These are phyloP conservation scores for Ustilaginoidea virens DNA, from an alignment of 2,329 filamentous ascomycete species.

Conservation along the genomic window DNA sequence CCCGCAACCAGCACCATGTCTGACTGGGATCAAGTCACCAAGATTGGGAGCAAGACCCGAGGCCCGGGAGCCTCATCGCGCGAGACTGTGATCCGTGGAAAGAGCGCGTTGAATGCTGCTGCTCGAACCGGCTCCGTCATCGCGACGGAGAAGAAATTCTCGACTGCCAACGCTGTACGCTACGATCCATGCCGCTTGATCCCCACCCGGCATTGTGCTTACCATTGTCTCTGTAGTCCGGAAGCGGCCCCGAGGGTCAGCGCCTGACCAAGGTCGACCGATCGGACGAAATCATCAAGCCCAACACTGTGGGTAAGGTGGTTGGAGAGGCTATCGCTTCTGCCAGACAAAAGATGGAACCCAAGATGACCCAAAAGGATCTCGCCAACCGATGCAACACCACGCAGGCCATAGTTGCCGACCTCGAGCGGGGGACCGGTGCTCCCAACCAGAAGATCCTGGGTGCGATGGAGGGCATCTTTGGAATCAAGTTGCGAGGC, in stretches of 20 bases:
- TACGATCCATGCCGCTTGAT: not conserved
- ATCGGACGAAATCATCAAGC: constrained; percentile 92
- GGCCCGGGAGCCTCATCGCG: constrained; percentile 50
- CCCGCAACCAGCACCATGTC: constrained; percentile 41
- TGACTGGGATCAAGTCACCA: constrained; percentile 76
- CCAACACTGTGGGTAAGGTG: constrained; percentile 70
- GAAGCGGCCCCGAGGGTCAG: constrained; percentile 54
- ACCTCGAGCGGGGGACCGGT: constrained; percentile 71
- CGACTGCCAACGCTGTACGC: constrained; percentile 50
- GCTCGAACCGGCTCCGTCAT: constrained; percentile 63
- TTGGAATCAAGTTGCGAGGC: constrained; percentile 80
- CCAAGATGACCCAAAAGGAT: constrained; percentile 92
- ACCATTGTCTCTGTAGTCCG: constrained; percentile 12
- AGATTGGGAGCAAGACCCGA: constrained; percentile 79
- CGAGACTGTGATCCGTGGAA: constrained; percentile 82
- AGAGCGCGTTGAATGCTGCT: constrained; percentile 73
- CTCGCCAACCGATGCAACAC: constrained; percentile 81
- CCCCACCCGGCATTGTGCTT: not conserved
- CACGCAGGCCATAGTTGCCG: constrained; percentile 61
- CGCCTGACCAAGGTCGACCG: constrained; percentile 96
- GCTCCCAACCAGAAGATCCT: constrained; percentile 75
- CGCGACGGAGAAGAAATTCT: constrained; percentile 82
- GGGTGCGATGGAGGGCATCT: constrained; percentile 59
- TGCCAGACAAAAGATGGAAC: constrained; percentile 65
- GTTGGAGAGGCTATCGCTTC: constrained; percentile 74